Evolutionary conservation across 164 flowering plant genomes (phyloP).

Genomic region (Stephania cephalantha): DNA sequence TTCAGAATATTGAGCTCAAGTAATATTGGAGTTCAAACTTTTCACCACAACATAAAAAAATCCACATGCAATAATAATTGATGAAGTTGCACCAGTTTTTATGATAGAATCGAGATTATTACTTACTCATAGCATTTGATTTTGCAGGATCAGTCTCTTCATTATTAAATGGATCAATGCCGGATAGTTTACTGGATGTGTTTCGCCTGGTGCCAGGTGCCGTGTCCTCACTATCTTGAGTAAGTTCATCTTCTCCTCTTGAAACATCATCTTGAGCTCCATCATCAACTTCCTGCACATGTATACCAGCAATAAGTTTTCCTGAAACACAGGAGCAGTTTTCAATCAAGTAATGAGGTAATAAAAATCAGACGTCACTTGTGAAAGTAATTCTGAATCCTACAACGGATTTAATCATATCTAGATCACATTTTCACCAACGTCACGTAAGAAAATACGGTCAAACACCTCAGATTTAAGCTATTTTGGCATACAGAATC

Average conservation of each 20-base stretch:
- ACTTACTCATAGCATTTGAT: slow-evolving; percentile 81
- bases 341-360: not conserved
- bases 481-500: not conserved
- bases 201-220: slow-evolving; percentile 20
- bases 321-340: not conserved
- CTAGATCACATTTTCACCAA: not conserved
- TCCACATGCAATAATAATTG: not conserved
- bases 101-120: slow-evolving; percentile 2
- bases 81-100: not conserved
- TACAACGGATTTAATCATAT: not conserved
- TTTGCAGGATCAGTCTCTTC: slow-evolving; percentile 65
- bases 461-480: not conserved
- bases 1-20: not conserved
- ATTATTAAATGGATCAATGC: slow-evolving; percentile 62
- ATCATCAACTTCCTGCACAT: slow-evolving; percentile 43
- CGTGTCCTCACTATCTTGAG: slow-evolving; percentile 9
- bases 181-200: slow-evolving; percentile 26
- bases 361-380: not conserved
- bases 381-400: not conserved
- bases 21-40: not conserved
- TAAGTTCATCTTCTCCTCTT: slow-evolving; percentile 16
- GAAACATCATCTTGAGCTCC: slow-evolving; percentile 26
- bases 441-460: not conserved
- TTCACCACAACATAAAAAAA: not conserved
- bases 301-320: not conserved